Evolutionary conservation across 1,139 yeast species (phyloP).

Genomic region (Candida neerlandica): DNA sequence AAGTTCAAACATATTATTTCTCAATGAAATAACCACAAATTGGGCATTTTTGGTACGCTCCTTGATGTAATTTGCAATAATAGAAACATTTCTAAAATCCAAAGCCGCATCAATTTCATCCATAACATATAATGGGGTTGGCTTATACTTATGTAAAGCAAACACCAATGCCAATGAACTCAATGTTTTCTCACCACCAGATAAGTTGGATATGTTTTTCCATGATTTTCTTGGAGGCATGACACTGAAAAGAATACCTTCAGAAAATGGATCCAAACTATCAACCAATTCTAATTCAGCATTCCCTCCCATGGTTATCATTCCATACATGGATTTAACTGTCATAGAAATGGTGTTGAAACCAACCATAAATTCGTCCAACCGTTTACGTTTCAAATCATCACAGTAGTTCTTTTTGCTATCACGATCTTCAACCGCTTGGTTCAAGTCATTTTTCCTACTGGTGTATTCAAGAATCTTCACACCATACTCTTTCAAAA

Average conservation of each 20-base stretch:
- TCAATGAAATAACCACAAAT: conserved; percentile 88
- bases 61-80: conserved; percentile 95
- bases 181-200: conserved; percentile 97
- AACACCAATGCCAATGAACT: conserved; percentile 94
- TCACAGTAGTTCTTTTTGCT: conserved; percentile 64
- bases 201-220: conserved; percentile 91
- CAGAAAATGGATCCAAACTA: conserved; percentile 96
- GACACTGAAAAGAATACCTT: conserved; percentile 93
- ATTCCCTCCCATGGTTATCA: conserved; percentile 99
- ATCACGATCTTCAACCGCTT: conserved; percentile 70
- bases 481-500: conserved; percentile 73
- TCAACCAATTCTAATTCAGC: conserved; percentile 97
- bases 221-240: conserved; percentile 99
- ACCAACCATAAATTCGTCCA: conserved; percentile 92
- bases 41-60: conserved; percentile 96
- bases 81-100: conserved; percentile 94
- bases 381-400: conserved; percentile 69
- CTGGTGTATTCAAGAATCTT: conserved; percentile 65
- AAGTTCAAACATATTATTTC: conserved; percentile 97
- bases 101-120: conserved; percentile 99
- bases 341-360: conserved; percentile 85
- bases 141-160: conserved; percentile 94
- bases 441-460: conserved; percentile 67
- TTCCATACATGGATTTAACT: conserved; percentile 94
- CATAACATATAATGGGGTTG: conserved; percentile 98